Percentiles rank a stretch among this genome's conserved stretches.
Evolutionary conservation across 306 rosid genomes (phyloP).

Genomic region (Acacia acuminata): DNA sequence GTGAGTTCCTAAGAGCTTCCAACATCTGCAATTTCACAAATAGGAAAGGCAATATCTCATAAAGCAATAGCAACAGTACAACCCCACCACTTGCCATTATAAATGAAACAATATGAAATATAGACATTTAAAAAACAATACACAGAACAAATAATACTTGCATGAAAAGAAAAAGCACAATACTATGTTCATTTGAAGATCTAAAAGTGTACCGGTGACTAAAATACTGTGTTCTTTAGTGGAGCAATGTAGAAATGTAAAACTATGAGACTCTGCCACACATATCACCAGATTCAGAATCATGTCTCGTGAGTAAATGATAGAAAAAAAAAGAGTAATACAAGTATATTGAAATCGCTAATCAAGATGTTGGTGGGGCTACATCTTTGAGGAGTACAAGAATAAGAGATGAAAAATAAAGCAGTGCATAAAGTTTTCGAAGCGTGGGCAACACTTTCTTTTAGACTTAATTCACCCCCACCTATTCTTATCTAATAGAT

Average conservation of each 20-base stretch:
- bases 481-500: too few species aligned
- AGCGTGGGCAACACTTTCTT: too few species aligned
- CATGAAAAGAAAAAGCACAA: neutral
- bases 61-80: slow-evolving; percentile 22
- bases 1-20: slow-evolving; percentile 72
- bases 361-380: too few species aligned
- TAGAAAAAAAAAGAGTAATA: too few species aligned
- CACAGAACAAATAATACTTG: too few species aligned
- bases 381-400: too few species aligned
- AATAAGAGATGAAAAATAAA: too few species aligned
- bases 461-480: too few species aligned
- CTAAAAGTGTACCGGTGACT: neutral
- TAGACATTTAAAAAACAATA: neutral
- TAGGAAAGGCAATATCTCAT: slow-evolving; percentile 21
- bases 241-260: slow-evolving; percentile 20
- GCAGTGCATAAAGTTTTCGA: too few species aligned
- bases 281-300: neutral
- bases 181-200: neutral
- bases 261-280: neutral
- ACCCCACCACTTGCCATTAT: neutral
- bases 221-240: neutral
- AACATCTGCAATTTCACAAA: slow-evolving; percentile 72
- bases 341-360: too few species aligned
- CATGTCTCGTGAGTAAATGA: neutral
- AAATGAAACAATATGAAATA: slow-evolving; percentile 1